Base-by-base conservation (phyloP, 192 early-diverging fungal genomes). In the Rhizophagus sp. region DNA sequence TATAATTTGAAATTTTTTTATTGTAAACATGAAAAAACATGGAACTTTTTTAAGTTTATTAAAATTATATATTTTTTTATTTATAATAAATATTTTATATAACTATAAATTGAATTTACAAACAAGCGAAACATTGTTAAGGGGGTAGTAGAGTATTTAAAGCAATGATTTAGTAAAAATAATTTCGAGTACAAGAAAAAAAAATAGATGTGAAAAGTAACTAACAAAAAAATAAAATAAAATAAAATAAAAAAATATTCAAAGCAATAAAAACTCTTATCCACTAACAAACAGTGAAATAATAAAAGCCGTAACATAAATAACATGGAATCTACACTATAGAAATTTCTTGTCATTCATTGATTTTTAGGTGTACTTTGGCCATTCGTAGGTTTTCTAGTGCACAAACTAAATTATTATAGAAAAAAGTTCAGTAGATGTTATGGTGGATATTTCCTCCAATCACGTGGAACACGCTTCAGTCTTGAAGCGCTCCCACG, bases 361-460 rank as follows among this genome's bases (percentile, higher is more conserved):
- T 57, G 52, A 22, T 19, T 57, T 57, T 57, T 57, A 57, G 52
- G 17, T 22, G 52, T 19, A 57, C 22, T 57, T 57, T 57, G 52
- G 52, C 52, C 52, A 57, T 22, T 57, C 52, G 52, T 57, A 57
- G 52, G 52, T 57, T 57, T 57, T 57, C 52, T 57, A 57, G 52
- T n/a, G 52, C 52, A 57, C 17, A 57, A 57, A 57, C 52, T 50
- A 15, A 33, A 71, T 71, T 71, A 71, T 71, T 71, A 71, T 44
- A 71, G 25, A 33, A 36, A 33, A n/a, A 71, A 11, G 12, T 36
- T 71, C 25, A 44, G 33, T 47, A 71, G 22, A 17, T 74, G 72
- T 67, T 78, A 78, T 27, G 76, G 65, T 67, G 76, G 76, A 47
- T 78, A 78, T 47, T 78, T 78, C 41, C 76, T 39, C 76, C 76